These are phyloP conservation scores for Calonectria pseudoreteaudii DNA, from an alignment of 2,329 filamentous ascomycete genomes.

Conservation along the genomic window DNA sequence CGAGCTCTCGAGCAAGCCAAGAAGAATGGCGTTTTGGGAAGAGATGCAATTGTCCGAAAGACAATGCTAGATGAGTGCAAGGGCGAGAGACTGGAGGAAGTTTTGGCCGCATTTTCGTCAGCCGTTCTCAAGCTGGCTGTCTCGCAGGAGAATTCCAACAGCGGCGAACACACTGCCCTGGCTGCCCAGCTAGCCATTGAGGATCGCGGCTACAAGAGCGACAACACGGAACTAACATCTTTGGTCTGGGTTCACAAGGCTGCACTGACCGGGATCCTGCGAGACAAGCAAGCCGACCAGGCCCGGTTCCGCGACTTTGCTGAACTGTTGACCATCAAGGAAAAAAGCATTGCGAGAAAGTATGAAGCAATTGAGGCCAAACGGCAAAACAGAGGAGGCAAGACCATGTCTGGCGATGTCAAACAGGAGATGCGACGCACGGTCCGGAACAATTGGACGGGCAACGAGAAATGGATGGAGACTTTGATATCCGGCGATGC, in stretches of 20 bases:
- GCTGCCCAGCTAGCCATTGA: conserved; percentile 69
- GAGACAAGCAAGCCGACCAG: conserved; percentile 69
- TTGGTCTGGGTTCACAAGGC: conserved; percentile 80
- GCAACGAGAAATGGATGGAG: conserved; percentile 79
- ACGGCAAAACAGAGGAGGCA: conserved; percentile 39
- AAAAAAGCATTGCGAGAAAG: conserved; percentile 66
- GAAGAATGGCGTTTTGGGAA: conserved; percentile 84
- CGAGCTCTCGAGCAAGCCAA: conserved; percentile 86
- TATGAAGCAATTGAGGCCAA: conserved; percentile 58
- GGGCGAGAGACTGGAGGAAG: conserved; percentile 88
- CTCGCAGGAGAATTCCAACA: conserved; percentile 54
- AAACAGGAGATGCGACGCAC: conserved; percentile 67
- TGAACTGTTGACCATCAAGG: conserved; percentile 72
- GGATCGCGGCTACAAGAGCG: conserved; percentile 66
- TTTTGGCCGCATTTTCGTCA: conserved; percentile 86
- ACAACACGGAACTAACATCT: conserved; percentile 68
- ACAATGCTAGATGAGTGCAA: conserved; percentile 98
- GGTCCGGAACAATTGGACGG: conserved; percentile 81
- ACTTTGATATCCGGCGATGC: conserved; percentile 76
- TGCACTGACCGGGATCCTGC: conserved; percentile 70
- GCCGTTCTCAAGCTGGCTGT: conserved; percentile 80
- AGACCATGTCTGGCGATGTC: conserved; percentile 55
- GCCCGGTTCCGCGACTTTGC: conserved; percentile 73
- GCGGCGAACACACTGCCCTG: conserved; percentile 57
- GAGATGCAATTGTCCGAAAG: conserved; percentile 86